Evolutionary conservation across 108 stramenopile species (phyloP), one percentile per base, ranked within the genome.

Genomic region (Fragilaria radians): DNA sequence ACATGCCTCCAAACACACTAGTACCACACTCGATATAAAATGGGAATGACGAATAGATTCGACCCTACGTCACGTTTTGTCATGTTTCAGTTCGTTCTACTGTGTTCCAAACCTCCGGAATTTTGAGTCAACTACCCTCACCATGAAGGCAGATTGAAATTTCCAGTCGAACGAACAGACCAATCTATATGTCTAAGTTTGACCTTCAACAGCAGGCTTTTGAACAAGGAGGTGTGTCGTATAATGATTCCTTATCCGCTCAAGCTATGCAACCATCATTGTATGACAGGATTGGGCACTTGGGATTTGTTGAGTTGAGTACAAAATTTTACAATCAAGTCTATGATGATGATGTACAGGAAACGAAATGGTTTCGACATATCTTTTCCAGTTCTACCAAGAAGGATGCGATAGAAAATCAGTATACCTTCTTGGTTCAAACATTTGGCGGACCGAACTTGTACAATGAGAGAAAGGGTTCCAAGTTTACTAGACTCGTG

Each of bases 361-460:
- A 63, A 21, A 51, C 55, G 2, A 56, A 32, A 5, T 87, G 89
- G 85, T 91, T 91, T 65, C 67, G 79, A 11, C 82, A 74, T 32
- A 91, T 91, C 26, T 90, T 90, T 62, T 69, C 85, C 0, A 79
- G 79, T 28, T 80, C 78, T 53, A 85, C 83, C 46, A 82, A 87
- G 55, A 33, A 33, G 14, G 83, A 86, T 27, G 89, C 89, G 1
- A 83, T 90, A 36, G 85, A 90, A 9, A 90, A 90, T 59, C 89
- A 86, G 65, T 84, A 74, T 66, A 76, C 77, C 54, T 90, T 81
- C 50, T 74, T 90, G 46, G 85, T 84, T 9, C 81, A 90, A 60
- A 81, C 79, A 0, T 86, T 90, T 67, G 85, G 89, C 18, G 89
- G 89, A 14, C 79, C 81, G 19, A 81, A 74, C 48, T 59, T 90